Percentiles rank a stretch among this genome's conserved stretches.
Conservation (phyloP, 371 early-diverging fungal genomes). For the Mucor irregularis region DNA sequence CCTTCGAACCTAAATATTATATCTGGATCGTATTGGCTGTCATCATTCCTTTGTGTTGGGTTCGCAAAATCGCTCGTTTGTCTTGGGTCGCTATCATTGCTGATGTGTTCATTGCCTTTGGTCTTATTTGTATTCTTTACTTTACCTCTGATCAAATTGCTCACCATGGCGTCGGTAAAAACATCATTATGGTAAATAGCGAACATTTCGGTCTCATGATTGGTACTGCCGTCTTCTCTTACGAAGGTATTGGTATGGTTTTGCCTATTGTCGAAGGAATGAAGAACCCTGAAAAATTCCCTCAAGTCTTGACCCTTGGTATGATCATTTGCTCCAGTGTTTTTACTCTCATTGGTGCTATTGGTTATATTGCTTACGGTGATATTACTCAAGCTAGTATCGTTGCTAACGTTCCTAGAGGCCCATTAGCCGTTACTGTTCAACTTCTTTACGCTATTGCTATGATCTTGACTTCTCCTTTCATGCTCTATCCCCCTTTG, state of each 20-base stretch:
- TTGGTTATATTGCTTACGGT: conserved; percentile 78
- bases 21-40: conserved; percentile 68
- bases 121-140: conserved; percentile 72
- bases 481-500: conserved; percentile 76
- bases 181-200: conserved; percentile 48
- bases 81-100: conserved; percentile 72
- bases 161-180: conserved; percentile 53
- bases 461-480: conserved; percentile 76
- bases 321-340: conserved; percentile 62
- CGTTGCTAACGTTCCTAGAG: conserved; percentile 62
- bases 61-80: conserved; percentile 77
- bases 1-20: conserved; percentile 56
- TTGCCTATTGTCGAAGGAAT: conserved; percentile 63
- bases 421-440: conserved; percentile 51
- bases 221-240: conserved; percentile 86
- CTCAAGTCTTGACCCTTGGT: conserved; percentile 57
- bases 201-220: conserved; percentile 70
- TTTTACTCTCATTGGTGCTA: conserved; percentile 67
- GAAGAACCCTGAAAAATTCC: conserved; percentile 65
- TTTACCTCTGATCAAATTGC: conserved; percentile 60
- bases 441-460: conserved; percentile 77
- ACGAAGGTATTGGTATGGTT: conserved; percentile 74
- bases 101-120: conserved; percentile 78
- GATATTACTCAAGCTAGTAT: conserved; percentile 68
- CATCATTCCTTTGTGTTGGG: conserved; percentile 79